Conservation (phyloP, 2,329 filamentous ascomycete species). For the Cytospora schulzeri region DNA sequence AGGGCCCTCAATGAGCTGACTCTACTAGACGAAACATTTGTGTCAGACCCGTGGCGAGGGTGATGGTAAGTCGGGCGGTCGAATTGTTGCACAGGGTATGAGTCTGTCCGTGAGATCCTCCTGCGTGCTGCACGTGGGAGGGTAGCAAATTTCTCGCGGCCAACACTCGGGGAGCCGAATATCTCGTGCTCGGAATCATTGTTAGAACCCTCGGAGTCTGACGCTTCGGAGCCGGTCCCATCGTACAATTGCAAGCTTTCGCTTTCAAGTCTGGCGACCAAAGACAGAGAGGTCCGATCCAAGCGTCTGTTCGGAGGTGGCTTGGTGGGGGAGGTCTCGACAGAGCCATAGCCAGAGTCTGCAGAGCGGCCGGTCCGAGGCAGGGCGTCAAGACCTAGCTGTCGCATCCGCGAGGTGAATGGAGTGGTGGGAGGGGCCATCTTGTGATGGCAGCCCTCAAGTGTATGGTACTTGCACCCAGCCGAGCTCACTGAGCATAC, state of each 20-base stretch:
- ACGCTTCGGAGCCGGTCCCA: constrained; percentile 24
- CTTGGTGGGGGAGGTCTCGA: constrained; percentile 21
- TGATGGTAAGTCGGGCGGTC: constrained; percentile 15
- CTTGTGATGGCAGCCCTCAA: background rate
- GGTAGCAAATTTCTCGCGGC: constrained; percentile 8
- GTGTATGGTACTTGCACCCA: background rate
- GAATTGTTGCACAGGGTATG: background rate
- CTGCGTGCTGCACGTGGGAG: constrained; percentile 17
- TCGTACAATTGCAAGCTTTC: constrained; percentile 20
- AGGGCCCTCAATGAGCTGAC: constrained; percentile 33
- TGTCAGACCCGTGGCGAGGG: constrained; percentile 22
- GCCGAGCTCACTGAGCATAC: background rate
- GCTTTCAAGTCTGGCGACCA: constrained; percentile 2
- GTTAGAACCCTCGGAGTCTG: background rate
- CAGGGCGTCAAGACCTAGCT: background rate
- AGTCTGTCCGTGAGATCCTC: constrained; percentile 23
- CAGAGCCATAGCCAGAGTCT: constrained; percentile 28
- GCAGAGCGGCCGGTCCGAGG: constrained; percentile 20
- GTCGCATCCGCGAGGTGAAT: constrained; percentile 11
- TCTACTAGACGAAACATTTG: constrained; percentile 9
- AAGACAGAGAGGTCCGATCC: constrained; percentile 10
- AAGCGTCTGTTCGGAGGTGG: background rate
- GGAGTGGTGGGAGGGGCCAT: constrained; percentile 18
- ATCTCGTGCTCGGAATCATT: background rate
- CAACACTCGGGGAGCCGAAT: background rate